Evolutionary conservation across 805 yeast species (phyloP).

Genomic region (Nakazawaea peltata): DNA sequence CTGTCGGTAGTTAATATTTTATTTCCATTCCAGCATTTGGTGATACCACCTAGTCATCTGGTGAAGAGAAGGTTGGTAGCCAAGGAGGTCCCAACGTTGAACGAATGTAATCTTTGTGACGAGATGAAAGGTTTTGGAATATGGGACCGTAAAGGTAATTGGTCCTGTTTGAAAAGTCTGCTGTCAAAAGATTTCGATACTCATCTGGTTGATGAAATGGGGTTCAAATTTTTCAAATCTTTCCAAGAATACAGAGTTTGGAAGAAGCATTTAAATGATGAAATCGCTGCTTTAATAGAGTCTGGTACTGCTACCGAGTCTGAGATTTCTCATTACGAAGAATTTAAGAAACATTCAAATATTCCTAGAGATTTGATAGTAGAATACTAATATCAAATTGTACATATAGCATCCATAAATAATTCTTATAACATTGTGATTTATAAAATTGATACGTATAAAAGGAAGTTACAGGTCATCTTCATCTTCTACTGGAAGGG

Average conservation of each 20-base stretch:
- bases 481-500: conserved; percentile 25
- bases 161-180: conserved; percentile 19
- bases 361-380: conserved; percentile 6
- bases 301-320: conserved; percentile 12
- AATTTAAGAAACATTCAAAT: conserved; percentile 13
- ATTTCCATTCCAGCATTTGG: conserved; percentile 20
- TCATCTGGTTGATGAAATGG: conserved; percentile 16
- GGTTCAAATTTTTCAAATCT: conserved; percentile 15
- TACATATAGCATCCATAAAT: neutral
- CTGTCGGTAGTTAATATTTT: conserved; percentile 15
- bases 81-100: conserved; percentile 21
- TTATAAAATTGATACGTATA: neutral
- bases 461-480: conserved; percentile 15
- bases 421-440: neutral
- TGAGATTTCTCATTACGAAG: conserved; percentile 11
- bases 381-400: conserved; percentile 1
- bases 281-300: conserved; percentile 1
- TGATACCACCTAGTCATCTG: no score
- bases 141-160: conserved; percentile 22
- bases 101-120: conserved; percentile 22
- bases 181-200: neutral
- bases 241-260: conserved; percentile 18
- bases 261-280: conserved; percentile 12
- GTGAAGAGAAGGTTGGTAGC: conserved; percentile 17
- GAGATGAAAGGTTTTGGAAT: conserved; percentile 17